These are phyloP conservation scores for Cryptococcus sp. DNA, from an alignment of 1,284 basidiomycete genomes.

Conservation along the genomic window DNA sequence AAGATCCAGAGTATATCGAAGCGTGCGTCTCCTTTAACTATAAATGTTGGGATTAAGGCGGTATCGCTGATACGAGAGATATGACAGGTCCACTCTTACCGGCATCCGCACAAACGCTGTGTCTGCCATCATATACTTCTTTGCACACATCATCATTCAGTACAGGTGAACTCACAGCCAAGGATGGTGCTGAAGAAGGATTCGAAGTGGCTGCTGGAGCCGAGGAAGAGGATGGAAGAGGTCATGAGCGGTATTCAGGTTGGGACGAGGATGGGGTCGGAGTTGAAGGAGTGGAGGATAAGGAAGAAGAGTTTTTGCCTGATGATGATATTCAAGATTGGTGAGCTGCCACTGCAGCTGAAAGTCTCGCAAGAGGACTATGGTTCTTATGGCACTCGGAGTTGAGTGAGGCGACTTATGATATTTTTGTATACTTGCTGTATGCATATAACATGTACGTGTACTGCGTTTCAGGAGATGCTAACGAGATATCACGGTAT, in stretches of 20 bases:
- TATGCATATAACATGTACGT: background rate
- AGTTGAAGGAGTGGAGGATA: slow-evolving; percentile 21
- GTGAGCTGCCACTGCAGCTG: background rate
- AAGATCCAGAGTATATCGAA: slow-evolving; percentile 39
- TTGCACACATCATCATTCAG: background rate
- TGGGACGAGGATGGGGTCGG: slow-evolving; percentile 25
- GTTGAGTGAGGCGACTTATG: no score
- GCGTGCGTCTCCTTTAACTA: slow-evolving; percentile 8
- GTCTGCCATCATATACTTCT: slow-evolving; percentile 26
- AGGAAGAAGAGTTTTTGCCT: slow-evolving; percentile 29
- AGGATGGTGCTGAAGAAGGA: slow-evolving; percentile 31
- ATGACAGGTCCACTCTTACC: slow-evolving; percentile 38
- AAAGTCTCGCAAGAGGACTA: slow-evolving; percentile 25
- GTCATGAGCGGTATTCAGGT: slow-evolving; percentile 7
- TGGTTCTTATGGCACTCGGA: background rate
- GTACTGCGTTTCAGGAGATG: no score
- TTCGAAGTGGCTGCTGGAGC: slow-evolving; percentile 26
- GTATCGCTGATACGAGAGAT: slow-evolving; percentile 1
- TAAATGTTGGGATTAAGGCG: background rate
- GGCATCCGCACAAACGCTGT: slow-evolving; percentile 27
- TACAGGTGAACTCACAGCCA: slow-evolving; percentile 32
- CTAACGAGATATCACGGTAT: no score
- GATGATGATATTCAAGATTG: slow-evolving; percentile 47
- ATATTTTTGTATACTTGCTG: background rate
- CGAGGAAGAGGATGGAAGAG: slow-evolving; percentile 27